These are phyloP conservation scores for Fusarium neocosmosporiellum DNA, from an alignment of 2,329 filamentous ascomycete species.

Conservation along the genomic window DNA sequence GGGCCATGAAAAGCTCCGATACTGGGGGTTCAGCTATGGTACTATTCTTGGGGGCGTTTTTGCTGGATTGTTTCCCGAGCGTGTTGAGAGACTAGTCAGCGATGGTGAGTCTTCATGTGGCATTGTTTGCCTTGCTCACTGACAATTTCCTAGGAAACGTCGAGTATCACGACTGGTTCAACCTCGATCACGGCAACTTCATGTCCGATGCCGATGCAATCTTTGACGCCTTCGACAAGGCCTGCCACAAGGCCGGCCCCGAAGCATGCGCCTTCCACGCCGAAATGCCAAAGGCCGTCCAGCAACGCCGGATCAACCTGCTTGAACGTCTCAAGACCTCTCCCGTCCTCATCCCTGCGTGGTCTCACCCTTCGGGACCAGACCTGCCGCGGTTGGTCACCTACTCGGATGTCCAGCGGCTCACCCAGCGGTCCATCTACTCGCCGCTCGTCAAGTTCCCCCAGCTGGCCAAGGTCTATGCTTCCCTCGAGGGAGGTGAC, in stretches of 20 bases:
- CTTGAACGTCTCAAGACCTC: constrained; percentile 54
- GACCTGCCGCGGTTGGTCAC: constrained; percentile 62
- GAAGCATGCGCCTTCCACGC: constrained; percentile 58
- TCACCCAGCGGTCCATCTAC: constrained; percentile 58
- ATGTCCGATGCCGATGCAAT: constrained; percentile 66
- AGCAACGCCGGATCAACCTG: constrained; percentile 52
- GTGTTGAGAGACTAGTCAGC: constrained; percentile 61
- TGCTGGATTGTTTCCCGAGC: constrained; percentile 63
- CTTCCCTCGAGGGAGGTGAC: constrained; percentile 57
- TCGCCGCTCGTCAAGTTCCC: constrained; percentile 56
- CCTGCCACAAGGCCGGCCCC: constrained; percentile 65
- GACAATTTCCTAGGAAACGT: constrained; percentile 54
- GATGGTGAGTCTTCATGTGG: constrained; percentile 53
- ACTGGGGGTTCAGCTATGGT: constrained; percentile 68
- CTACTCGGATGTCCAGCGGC: constrained; percentile 58
- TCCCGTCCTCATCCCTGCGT: constrained; percentile 56
- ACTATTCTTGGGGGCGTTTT: constrained; percentile 64
- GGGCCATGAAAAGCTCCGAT: constrained; percentile 57
- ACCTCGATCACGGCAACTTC: constrained; percentile 58
- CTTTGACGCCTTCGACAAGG: constrained; percentile 63
- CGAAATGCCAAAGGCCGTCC: constrained; percentile 50
- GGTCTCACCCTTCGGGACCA: constrained; percentile 43
- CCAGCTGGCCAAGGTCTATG: constrained; percentile 56
- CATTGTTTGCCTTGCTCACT: not conserved
- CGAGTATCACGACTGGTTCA: constrained; percentile 66